phyloP scores from a whole-genome alignment of 2,329 filamentous ascomycete genomes.

The Colletotrichum tamarilloi region DNA sequence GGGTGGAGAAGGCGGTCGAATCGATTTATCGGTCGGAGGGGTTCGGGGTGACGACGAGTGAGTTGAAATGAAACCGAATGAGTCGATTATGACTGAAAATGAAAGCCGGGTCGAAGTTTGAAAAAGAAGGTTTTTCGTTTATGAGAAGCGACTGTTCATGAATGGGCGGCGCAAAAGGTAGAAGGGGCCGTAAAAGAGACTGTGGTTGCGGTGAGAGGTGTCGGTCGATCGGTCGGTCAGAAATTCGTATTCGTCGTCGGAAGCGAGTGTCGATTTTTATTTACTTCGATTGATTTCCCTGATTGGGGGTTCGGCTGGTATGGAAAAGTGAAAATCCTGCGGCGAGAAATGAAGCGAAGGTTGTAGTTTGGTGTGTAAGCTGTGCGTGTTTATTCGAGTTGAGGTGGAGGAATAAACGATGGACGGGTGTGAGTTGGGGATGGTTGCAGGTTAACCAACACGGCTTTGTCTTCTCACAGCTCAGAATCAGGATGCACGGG shows the following conservation, averaged over 20 bases:
- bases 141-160: constrained; percentile 21
- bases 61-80: neutral
- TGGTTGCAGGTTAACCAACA: constrained; percentile 1
- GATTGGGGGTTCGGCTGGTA: neutral
- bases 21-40: neutral
- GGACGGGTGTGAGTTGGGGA: neutral
- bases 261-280: neutral
- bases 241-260: neutral
- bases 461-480: neutral
- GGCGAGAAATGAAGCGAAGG: neutral
- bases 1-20: neutral
- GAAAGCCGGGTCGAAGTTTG: neutral
- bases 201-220: neutral
- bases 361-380: neutral
- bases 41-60: neutral
- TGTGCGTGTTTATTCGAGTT: neutral
- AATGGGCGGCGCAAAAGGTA: neutral
- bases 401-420: neutral
- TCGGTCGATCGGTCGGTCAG: neutral
- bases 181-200: neutral
- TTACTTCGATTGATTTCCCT: neutral
- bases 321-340: neutral
- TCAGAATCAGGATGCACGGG: neutral
- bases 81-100: neutral
- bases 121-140: constrained; percentile 4